Evolutionary conservation across 305 asterid genomes (phyloP).

Genomic region (Fraxinus xanthoxyloides): DNA sequence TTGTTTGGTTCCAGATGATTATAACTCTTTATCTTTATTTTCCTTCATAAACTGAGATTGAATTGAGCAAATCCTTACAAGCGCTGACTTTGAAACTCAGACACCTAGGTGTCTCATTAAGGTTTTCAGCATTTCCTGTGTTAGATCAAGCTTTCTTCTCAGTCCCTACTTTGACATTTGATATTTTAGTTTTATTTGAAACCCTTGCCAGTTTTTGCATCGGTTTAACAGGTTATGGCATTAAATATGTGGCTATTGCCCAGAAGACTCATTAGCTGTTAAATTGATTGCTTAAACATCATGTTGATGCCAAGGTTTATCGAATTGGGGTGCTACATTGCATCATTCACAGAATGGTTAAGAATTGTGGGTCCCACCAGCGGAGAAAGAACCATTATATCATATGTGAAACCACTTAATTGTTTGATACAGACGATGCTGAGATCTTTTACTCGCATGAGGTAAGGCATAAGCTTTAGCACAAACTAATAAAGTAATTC

Average conservation of each 20-base stretch:
- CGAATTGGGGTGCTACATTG: background rate
- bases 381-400: background rate
- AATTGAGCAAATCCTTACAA: background rate
- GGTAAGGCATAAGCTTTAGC: background rate
- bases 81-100: background rate
- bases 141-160: background rate
- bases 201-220: background rate
- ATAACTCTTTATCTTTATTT: background rate
- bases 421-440: background rate
- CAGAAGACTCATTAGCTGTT: background rate
- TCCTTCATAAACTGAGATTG: background rate
- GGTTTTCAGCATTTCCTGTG: background rate
- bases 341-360: background rate
- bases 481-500: background rate
- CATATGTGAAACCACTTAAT: background rate
- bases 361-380: background rate
- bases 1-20: background rate
- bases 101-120: background rate
- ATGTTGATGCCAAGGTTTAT: constrained; percentile 1
- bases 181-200: background rate
- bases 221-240: background rate
- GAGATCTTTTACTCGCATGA: background rate
- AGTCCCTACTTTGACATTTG: background rate
- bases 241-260: background rate
- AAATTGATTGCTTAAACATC: constrained; percentile 3